Conservation (phyloP, 257 asterid species). For the Penstemon newberryi region DNA sequence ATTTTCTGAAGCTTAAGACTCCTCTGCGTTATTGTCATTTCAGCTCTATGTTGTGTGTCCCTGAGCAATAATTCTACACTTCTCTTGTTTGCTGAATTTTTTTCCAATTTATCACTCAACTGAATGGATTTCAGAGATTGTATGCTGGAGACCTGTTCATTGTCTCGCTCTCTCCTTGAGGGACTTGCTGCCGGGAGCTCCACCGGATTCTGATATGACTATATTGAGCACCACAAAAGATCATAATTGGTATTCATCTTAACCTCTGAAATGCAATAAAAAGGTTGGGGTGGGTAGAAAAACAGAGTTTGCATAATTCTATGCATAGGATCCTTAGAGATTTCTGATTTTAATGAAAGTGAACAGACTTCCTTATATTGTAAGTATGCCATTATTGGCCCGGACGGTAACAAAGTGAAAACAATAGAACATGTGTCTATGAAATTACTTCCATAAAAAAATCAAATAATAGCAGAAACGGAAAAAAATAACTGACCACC, state of each 20-base stretch:
- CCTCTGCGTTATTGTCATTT: conserved; percentile 38
- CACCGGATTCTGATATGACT: conserved; percentile 46
- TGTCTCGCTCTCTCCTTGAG: conserved; percentile 35
- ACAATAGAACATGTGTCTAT: conserved; percentile 10
- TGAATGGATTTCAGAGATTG: conserved; percentile 42
- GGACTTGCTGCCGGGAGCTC: conserved; percentile 45
- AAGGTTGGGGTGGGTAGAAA: conserved; percentile 18
- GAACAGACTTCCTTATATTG: conserved; percentile 17
- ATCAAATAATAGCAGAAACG: neutral
- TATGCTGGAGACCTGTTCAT: conserved; percentile 28
- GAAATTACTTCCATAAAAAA: conserved; percentile 8
- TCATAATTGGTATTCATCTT: conserved; percentile 12
- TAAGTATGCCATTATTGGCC: neutral
- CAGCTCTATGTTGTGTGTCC: conserved; percentile 44
- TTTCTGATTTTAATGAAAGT: conserved; percentile 9
- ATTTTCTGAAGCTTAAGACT: conserved; percentile 63
- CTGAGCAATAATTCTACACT: conserved; percentile 38
- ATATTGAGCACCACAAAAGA: conserved; percentile 30
- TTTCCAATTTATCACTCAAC: conserved; percentile 34
- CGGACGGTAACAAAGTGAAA: conserved; percentile 14
- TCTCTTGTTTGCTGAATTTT: conserved; percentile 54
- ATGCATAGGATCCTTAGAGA: conserved; percentile 6
- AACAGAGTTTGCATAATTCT: conserved; percentile 19
- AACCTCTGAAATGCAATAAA: conserved; percentile 17
- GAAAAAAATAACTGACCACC: conserved; percentile 42